Evolutionary conservation across 2,329 filamentous ascomycete species (phyloP).

Genomic region (Alternaria sp.): DNA sequence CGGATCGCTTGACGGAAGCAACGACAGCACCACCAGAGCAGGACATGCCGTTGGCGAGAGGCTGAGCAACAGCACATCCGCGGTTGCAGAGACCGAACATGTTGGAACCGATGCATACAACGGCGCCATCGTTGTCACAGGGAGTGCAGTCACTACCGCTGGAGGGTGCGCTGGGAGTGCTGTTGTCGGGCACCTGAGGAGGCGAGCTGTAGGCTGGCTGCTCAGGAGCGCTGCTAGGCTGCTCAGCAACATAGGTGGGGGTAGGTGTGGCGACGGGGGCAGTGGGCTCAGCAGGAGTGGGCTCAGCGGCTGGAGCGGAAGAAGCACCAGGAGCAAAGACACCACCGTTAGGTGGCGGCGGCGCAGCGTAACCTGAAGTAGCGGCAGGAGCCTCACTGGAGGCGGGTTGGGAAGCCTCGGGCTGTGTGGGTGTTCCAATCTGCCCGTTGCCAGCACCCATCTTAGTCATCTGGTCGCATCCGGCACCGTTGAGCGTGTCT

Average conservation of each 20-base stretch:
- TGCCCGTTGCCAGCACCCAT: slow-evolving; percentile 40
- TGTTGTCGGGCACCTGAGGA: slow-evolving; percentile 11
- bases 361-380: not conserved
- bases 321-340: slow-evolving; percentile 41
- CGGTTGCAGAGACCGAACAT: slow-evolving; percentile 55
- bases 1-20: slow-evolving; percentile 20
- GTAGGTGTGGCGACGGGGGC: slow-evolving; percentile 1
- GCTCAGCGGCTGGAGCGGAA: slow-evolving; percentile 22
- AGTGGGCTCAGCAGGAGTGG: slow-evolving; percentile 3
- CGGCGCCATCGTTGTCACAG: slow-evolving; percentile 49
- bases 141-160: slow-evolving; percentile 31
- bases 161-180: slow-evolving; percentile 15
- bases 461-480: slow-evolving; percentile 25
- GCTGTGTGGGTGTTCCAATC: slow-evolving; percentile 32
- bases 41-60: slow-evolving; percentile 50
- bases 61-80: slow-evolving; percentile 49
- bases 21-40: slow-evolving; percentile 46
- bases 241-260: slow-evolving; percentile 7
- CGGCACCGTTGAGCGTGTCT: slow-evolving; percentile 38
- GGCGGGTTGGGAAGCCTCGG: slow-evolving; percentile 5
- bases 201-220: slow-evolving; percentile 3
- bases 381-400: not conserved
- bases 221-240: slow-evolving; percentile 9
- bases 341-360: slow-evolving; percentile 1
- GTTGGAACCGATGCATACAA: slow-evolving; percentile 52